Evolutionary conservation across 2,329 filamentous ascomycete species (phyloP).

Genomic region (Teratosphaeria zuluensis): DNA sequence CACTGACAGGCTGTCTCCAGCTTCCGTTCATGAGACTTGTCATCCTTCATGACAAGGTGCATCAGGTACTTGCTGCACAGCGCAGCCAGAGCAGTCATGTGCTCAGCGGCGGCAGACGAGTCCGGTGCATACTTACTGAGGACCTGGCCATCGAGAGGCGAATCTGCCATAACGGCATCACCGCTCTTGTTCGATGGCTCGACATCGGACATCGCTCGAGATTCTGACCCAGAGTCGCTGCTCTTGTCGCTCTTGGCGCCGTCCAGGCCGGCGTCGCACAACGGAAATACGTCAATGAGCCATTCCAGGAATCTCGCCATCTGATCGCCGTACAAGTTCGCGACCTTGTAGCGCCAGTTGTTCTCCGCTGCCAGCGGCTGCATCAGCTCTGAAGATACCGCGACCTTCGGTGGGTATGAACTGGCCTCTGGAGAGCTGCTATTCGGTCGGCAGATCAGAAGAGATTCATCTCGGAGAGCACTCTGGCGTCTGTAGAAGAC

Average conservation of each 20-base stretch:
- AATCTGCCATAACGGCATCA: neutral
- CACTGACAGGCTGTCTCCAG: neutral
- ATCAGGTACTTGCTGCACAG: neutral
- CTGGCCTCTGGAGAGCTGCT: neutral
- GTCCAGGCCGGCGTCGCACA: slow-evolving; percentile 1
- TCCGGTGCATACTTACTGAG: neutral
- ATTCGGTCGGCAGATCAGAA: neutral
- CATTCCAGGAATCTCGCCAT: slow-evolving; percentile 13
- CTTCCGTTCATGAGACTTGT: neutral
- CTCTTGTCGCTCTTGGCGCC: neutral
- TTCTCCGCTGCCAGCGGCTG: slow-evolving; percentile 5
- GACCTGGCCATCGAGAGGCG: neutral
- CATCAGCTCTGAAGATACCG: neutral
- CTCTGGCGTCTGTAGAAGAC: slow-evolving; percentile 74
- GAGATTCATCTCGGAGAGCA: neutral
- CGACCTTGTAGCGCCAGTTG: slow-evolving; percentile 8
- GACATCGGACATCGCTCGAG: neutral
- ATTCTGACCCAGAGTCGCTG: neutral
- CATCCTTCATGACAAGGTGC: neutral
- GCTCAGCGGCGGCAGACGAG: neutral
- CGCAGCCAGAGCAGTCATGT: neutral
- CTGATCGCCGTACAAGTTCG: slow-evolving; percentile 16
- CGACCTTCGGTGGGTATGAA: slow-evolving; percentile 1
- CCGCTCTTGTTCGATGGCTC: neutral
- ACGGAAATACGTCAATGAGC: slow-evolving; percentile 3